Conservation (phyloP, 73 alveolate genomes). For the Diophrys appendiculata region DNA sequence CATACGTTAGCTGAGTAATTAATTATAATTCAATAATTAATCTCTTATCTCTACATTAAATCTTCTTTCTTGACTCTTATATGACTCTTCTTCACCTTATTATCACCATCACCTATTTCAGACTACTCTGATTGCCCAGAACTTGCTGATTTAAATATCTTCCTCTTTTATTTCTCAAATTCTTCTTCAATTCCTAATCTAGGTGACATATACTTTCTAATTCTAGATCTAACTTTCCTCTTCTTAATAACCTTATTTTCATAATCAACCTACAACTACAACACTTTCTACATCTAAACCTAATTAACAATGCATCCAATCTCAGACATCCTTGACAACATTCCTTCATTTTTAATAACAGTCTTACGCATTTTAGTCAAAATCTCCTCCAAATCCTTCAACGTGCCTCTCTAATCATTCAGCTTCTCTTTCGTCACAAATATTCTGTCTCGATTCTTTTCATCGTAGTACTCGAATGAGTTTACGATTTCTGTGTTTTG, state of each 20-base stretch:
- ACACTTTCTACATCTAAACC: not conserved
- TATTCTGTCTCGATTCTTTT: conserved; percentile 63
- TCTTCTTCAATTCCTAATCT: not conserved
- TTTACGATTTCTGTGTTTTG: conserved; percentile 53
- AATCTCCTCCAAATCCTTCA: not conserved
- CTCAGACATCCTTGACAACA: not conserved
- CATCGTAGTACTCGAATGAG: conserved; percentile 62
- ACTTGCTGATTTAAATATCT: not conserved
- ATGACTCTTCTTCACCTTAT: not conserved
- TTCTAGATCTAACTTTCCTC: not conserved
- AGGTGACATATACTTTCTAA: not conserved
- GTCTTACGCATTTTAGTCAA: not conserved
- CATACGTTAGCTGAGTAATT: no score
- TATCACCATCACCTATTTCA: not conserved
- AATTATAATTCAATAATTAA: not conserved
- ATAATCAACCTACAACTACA: not conserved
- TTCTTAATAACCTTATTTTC: not conserved
- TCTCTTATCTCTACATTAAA: not conserved
- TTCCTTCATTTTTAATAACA: not conserved
- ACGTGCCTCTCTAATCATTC: conserved; percentile 14
- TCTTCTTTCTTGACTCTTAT: not conserved
- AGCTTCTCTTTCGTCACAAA: conserved; percentile 29
- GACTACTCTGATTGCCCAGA: not conserved
- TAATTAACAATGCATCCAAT: not conserved
- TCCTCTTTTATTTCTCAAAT: not conserved